Base-by-base conservation (phyloP, 257 asterid genomes). In the Leptodermis oblonga region DNA sequence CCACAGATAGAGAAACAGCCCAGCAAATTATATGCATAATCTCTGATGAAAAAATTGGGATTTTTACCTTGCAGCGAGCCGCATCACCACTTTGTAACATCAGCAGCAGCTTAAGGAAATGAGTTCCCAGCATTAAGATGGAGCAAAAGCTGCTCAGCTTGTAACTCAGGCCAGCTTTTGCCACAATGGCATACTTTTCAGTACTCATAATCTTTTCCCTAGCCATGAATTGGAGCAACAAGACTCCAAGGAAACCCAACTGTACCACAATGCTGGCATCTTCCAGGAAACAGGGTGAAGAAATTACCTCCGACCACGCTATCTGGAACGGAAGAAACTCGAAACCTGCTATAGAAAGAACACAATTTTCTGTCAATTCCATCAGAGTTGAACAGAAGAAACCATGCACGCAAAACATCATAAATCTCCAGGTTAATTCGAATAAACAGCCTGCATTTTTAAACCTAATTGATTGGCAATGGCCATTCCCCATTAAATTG, bases 271-370 rank as follows among this genome's bases (percentile, higher is more conserved):
- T 79, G 77, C 80, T 80, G 25, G 87, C 86, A 34, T 89, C 84
- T 71, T 92, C 95, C 87, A 82, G 78, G 62, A 82, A 62, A 83
- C 97, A 92, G 31, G 80, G 80, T 36, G 93, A 70, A 22, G 93
- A 75, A 63, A 76, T 70, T 37, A 71, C 48, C 69, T 82, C 82
- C 33, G 77, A 74, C 96, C 89, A 87, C 56, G 76, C 79, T 15
- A 69, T 71, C 67, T 51, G 55, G 37, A 87, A 70, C 68, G 70
- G 75, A 49, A 43, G 77, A 62, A 72, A 74, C 73, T 58, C 4
- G 20, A 20, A 55, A 75, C 67, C 92, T 91, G 91, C 48, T 72
- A 63, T 63, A 39, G 73, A n/a, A 64, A 72, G 26, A 11, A 69
- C 20, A 54, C 46, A 4, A 31, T 39, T n/a, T n/a, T n/a, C n/a